Conservation (phyloP, 1,139 yeast species). For the Geotrichum candidum region DNA sequence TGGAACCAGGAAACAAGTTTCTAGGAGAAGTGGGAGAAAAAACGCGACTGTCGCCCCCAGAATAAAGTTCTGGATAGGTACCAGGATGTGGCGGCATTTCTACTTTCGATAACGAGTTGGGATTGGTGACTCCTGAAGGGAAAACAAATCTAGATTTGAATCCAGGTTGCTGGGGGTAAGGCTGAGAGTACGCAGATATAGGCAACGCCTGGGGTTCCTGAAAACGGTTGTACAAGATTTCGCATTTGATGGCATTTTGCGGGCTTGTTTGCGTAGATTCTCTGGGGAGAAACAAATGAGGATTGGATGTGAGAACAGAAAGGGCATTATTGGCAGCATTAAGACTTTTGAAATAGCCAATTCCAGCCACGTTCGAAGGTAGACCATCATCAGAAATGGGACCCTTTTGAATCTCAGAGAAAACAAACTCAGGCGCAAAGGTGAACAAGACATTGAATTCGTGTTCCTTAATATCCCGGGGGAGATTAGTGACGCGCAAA, state of each 20-base stretch:
- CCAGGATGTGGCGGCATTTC: constrained; percentile 21
- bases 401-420: constrained; percentile 49
- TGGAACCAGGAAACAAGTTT: constrained; percentile 25
- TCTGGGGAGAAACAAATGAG: constrained; percentile 49
- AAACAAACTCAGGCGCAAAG: constrained; percentile 65
- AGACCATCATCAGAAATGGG: constrained; percentile 32
- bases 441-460: constrained; percentile 77
- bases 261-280: constrained; percentile 14
- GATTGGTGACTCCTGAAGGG: constrained; percentile 13
- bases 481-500: constrained; percentile 53
- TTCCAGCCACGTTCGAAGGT: constrained; percentile 38
- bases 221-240: constrained; percentile 22
- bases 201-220: constrained; percentile 3
- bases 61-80: constrained; percentile 15
- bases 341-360: constrained; percentile 60
- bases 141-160: constrained; percentile 17
- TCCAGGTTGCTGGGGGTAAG: constrained; percentile 2
- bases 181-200: constrained; percentile 7
- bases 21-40: constrained; percentile 32
- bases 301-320: constrained; percentile 57
- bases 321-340: constrained; percentile 67
- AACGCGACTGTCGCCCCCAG: constrained; percentile 20
- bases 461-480: constrained; percentile 64
- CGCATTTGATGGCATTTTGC: constrained; percentile 26
- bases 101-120: constrained; percentile 10